These are phyloP conservation scores for Alternaria conjuncta DNA, from an alignment of 2,329 filamentous ascomycete species.

Conservation along the genomic window DNA sequence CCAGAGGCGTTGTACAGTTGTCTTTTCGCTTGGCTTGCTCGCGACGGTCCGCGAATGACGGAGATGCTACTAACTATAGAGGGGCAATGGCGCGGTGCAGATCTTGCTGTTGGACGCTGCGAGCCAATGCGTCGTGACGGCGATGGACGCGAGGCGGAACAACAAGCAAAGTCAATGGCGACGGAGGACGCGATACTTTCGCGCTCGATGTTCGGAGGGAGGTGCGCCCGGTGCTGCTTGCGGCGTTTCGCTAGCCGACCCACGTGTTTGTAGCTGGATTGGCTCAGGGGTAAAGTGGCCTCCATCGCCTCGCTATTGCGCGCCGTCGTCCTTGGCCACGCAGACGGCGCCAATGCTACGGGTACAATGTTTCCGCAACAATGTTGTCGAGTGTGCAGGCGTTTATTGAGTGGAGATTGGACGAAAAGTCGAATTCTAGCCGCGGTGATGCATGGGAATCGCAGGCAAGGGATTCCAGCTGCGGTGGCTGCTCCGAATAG, in stretches of 20 bases:
- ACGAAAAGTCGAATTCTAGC: background rate
- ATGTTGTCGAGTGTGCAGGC: background rate
- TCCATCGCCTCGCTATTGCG: background rate
- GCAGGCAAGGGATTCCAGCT: background rate
- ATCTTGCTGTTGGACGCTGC: background rate
- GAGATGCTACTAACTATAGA: constrained; percentile 1
- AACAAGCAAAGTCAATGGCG: background rate
- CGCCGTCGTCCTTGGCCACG: background rate
- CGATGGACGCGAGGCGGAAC: background rate
- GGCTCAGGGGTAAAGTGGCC: constrained; percentile 13
- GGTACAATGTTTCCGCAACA: background rate
- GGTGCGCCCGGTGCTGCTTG: constrained; percentile 15
- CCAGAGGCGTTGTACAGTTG: background rate
- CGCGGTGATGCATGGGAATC: background rate
- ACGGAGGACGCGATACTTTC: background rate
- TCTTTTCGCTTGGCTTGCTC: background rate
- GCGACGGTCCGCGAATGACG: background rate
- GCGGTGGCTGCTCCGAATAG: background rate
- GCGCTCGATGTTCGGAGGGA: background rate
- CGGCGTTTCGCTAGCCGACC: constrained; percentile 18
- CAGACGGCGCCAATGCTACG: background rate
- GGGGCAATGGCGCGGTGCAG: background rate
- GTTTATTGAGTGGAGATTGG: constrained; percentile 12
- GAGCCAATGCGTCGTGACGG: background rate
- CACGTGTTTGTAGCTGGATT: constrained; percentile 25